Base-by-base conservation (phyloP, 148 eudicot species). In the Rhododendron vialii region DNA sequence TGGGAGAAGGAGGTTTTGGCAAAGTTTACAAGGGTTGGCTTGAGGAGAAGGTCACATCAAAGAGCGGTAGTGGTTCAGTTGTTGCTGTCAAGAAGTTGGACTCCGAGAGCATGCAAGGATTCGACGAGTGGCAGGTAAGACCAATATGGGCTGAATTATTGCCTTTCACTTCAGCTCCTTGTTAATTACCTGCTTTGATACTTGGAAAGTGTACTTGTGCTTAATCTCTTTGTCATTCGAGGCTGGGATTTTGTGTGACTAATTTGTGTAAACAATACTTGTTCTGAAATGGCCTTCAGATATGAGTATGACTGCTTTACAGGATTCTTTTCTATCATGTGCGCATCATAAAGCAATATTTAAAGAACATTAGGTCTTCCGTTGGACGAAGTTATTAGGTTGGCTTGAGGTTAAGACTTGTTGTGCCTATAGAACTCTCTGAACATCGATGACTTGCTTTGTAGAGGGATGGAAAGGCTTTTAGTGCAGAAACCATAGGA, bases 1-100 rank as follows among this genome's bases (percentile, higher is more conserved):
- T 95, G 65, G 96, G 98, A 48, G 98, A 95, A 92, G 98, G 98
- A 33, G 96, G 98, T 30, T 93, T 95, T 75, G 96, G 98, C 28
- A 94, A 92, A 84, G 98, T 95, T 24, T 94, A 91, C 86, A 95
- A 90, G 88, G 98, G 96, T 9, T 93, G 92, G 94, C 91, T 95
- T 17, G 94, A 94, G 9, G 88, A 88, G 38, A 95, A 89, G 87
- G 86, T 59, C 30, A 50, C 87, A 3, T 30, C 87, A 7, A 93
- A 63, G 87, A 87, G 80, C 28, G 87, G 86, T 4, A 87, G 90
- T 38, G 92, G 90, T 20, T 22, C 89, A 35, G 89, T 86, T 82
- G 90, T 95, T 38, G 98, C 98, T 13, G 87, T 95, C 83, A 95
- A 94, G 89, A 94, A 93, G 87, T 87, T 95, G 87, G 92, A 95